Base-by-base conservation (phyloP, 2,329 filamentous ascomycete species). In the Sclerotinia nivalis region DNA sequence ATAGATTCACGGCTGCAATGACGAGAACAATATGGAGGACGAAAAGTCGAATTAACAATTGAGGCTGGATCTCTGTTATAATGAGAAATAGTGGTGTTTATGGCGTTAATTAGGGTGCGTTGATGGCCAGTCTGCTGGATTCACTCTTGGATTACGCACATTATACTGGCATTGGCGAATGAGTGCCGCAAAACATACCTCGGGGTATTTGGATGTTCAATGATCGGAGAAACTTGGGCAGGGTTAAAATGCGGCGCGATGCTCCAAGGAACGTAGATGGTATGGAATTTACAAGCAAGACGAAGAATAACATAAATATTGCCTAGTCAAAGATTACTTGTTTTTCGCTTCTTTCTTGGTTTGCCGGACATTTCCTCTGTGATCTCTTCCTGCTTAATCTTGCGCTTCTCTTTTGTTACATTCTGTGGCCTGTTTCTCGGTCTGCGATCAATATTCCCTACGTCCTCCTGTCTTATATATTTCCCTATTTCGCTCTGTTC, bases 1-100 rank as follows among this genome's bases (percentile, higher is more conserved):
- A 9, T 61, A 69, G 65, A 69, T 64, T 62, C 66, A 69, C 52
- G 58, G 25, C 31, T 64, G 28, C 15, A 31, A 61, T 2, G 18
- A 62, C 4, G 15, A 28, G 15, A 40, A 15, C 1, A 40, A 37
- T 13, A 40, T 43, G 47, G n/a, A 52, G n/a, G 31, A 28, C 9
- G 8, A 40, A 64, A 52, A 40, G 47, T 64, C n/a, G n/a, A 43
- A 8, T 28, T 22, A 6, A 52, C 13, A 40, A 4, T 22, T 25
- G 8, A 52, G 22, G 9, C 10, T 40, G 5, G 5, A 28, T 0
- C 8, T 9, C 5, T 3, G 13, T 12, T 15, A 25, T 20, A 62
- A 12, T 40, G n/a, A 34, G 47, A 52, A 22, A 64, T 37, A 6
- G 31, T 47, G 31, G 13, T 40, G 45, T 43, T 40, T 12, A 28